These are phyloP conservation scores for Hansenula sp. DNA, from an alignment of 1,139 yeast genomes.

Conservation along the genomic window DNA sequence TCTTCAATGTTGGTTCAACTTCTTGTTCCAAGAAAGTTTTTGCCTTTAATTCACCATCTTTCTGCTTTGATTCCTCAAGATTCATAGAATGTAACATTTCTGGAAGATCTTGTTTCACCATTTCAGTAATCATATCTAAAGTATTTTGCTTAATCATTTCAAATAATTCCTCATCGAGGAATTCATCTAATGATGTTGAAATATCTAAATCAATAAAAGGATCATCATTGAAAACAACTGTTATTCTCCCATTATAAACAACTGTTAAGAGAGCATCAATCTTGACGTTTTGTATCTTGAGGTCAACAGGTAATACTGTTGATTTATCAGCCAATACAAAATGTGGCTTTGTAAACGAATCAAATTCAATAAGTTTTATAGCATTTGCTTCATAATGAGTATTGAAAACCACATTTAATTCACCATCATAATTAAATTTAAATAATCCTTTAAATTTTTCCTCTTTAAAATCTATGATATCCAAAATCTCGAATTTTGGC, in stretches of 20 bases:
- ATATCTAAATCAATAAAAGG: slow-evolving; percentile 18
- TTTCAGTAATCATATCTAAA: slow-evolving; percentile 12
- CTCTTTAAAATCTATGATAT: slow-evolving; percentile 15
- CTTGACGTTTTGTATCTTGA: slow-evolving; percentile 12
- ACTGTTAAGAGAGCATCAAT: slow-evolving; percentile 18
- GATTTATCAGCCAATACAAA: slow-evolving; percentile 19
- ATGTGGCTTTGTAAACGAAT: slow-evolving; percentile 20
- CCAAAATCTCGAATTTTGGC: slow-evolving; percentile 18
- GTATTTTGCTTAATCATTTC: slow-evolving; percentile 16
- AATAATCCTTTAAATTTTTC: slow-evolving; percentile 18
- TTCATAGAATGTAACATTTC: slow-evolving; percentile 12
- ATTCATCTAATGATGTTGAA: slow-evolving; percentile 20
- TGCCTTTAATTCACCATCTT: neutral
- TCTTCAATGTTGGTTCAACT: neutral
- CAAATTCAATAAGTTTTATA: slow-evolving; percentile 19
- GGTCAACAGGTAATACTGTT: slow-evolving; percentile 20
- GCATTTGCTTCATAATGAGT: slow-evolving; percentile 21
- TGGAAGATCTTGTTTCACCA: slow-evolving; percentile 20
- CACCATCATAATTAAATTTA: slow-evolving; percentile 19
- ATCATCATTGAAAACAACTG: slow-evolving; percentile 22
- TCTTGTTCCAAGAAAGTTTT: slow-evolving; percentile 1
- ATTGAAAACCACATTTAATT: slow-evolving; percentile 11
- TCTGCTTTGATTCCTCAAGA: slow-evolving; percentile 7
- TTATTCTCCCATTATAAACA: slow-evolving; percentile 18
- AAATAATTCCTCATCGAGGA: slow-evolving; percentile 19